These are phyloP conservation scores for Zarea fungicola DNA, from an alignment of 2,329 filamentous ascomycete genomes.

Conservation along the genomic window DNA sequence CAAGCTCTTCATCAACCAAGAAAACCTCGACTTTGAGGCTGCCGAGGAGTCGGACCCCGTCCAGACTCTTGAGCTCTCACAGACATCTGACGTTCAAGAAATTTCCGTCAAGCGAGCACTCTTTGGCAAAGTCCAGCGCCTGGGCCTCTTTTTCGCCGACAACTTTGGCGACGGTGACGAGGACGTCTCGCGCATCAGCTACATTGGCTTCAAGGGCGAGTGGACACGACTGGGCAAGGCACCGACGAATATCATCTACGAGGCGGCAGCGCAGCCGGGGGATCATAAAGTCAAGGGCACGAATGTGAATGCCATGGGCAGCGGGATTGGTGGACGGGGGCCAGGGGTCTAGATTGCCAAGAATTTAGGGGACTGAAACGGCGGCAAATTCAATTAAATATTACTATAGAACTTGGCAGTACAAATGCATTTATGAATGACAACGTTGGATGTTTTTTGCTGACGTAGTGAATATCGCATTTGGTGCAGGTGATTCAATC, in stretches of 20 bases:
- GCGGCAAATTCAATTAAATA: too few relatives aligned
- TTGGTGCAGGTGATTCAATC: too few relatives aligned
- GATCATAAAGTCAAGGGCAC: constrained; percentile 71
- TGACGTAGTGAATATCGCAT: too few relatives aligned
- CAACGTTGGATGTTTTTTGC: too few relatives aligned
- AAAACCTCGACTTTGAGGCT: constrained; percentile 77
- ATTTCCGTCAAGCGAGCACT: constrained; percentile 80
- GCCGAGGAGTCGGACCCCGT: constrained; percentile 66
- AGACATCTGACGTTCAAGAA: constrained; percentile 79
- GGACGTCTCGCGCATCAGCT: constrained; percentile 72
- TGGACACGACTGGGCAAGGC: constrained; percentile 73
- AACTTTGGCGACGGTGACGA: constrained; percentile 81
- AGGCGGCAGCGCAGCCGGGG: constrained; percentile 84
- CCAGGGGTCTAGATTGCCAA: constrained; percentile 20
- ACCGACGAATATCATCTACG: constrained; percentile 82
- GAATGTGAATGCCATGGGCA: constrained; percentile 49
- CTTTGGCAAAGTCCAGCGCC: constrained; percentile 77
- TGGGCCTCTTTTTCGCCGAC: constrained; percentile 85
- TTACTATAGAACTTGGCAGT: too few relatives aligned
- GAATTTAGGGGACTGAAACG: background rate
- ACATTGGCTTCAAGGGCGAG: constrained; percentile 90
- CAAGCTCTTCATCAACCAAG: constrained; percentile 81
- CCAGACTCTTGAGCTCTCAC: constrained; percentile 72
- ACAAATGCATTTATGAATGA: too few relatives aligned
- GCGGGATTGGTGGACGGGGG: constrained; percentile 43